Conservation (phyloP, 345 rosid genomes). For the Passiflora organensis region DNA sequence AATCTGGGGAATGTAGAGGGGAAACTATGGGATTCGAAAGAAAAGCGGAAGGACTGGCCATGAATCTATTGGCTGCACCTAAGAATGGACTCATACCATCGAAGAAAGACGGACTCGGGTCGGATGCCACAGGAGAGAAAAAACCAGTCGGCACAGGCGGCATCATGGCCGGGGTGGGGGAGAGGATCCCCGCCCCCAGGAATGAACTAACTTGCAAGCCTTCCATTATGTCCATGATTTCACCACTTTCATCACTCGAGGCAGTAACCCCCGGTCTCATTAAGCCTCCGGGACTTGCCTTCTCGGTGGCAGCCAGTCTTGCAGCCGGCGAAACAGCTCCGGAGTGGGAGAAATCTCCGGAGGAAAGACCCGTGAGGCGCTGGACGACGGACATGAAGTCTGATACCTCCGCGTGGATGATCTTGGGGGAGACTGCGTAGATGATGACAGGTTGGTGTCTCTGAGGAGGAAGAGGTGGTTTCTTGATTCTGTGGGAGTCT, state of each 20-base stretch:
- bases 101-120: slow-evolving; percentile 16
- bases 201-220: slow-evolving; percentile 28
- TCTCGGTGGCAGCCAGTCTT: slow-evolving; percentile 68
- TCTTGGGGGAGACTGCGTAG: slow-evolving; percentile 77
- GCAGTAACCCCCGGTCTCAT: background rate
- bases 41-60: slow-evolving; percentile 48
- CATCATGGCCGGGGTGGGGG: slow-evolving; percentile 59
- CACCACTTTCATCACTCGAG: too few species aligned
- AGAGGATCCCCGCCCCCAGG: slow-evolving; percentile 71
- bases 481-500: slow-evolving; percentile 61
- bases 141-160: slow-evolving; percentile 41
- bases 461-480: slow-evolving; percentile 50
- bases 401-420: slow-evolving; percentile 56
- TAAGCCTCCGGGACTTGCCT: slow-evolving; percentile 49
- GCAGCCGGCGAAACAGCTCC: slow-evolving; percentile 66
- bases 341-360: slow-evolving; percentile 36
- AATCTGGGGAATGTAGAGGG: slow-evolving; percentile 50
- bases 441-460: slow-evolving; percentile 36
- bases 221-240: slow-evolving; percentile 15
- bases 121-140: slow-evolving; percentile 53
- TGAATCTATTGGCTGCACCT: slow-evolving; percentile 12
- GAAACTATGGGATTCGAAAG: slow-evolving; percentile 29
- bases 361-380: slow-evolving; percentile 73
- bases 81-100: slow-evolving; percentile 46
- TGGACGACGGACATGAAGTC: slow-evolving; percentile 84